A percentile compares a stretch with the other conserved stretches of the same genome.
Conservation (phyloP, 305 asterid genomes). For the Vinca major region DNA sequence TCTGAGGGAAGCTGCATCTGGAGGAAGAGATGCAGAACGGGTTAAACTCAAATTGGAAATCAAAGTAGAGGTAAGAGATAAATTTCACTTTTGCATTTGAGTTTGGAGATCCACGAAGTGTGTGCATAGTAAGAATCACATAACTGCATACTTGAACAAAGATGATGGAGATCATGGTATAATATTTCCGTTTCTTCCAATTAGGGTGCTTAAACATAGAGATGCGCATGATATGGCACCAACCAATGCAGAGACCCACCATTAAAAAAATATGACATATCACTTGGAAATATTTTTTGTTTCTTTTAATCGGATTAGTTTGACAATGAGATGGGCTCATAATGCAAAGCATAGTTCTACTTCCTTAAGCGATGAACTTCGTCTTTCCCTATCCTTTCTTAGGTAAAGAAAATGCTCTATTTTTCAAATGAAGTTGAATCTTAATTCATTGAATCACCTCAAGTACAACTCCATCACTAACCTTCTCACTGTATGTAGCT, state of each 20-base stretch:
- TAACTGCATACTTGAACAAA: background rate
- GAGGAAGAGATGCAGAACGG: constrained; percentile 85
- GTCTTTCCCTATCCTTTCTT: background rate
- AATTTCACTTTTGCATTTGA: background rate
- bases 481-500: background rate
- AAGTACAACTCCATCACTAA: background rate
- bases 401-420: background rate
- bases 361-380: background rate
- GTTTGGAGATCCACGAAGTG: background rate
- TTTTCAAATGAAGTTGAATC: background rate
- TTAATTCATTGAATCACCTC: background rate
- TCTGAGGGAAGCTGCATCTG: constrained; percentile 79
- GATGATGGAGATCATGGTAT: background rate
- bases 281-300: too few species aligned
- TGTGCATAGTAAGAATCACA: background rate
- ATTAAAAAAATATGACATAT: too few species aligned
- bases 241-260: too few species aligned
- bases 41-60: constrained; percentile 69
- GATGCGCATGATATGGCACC: too few species aligned
- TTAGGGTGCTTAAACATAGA: background rate
- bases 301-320: background rate
- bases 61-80: constrained; percentile 64
- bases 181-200: background rate
- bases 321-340: background rate
- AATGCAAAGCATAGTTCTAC: background rate